Percentiles rank a stretch among this genome's conserved stretches.
Conservation (phyloP, 106 monocot species). For the Platanthera guangdongensis region DNA sequence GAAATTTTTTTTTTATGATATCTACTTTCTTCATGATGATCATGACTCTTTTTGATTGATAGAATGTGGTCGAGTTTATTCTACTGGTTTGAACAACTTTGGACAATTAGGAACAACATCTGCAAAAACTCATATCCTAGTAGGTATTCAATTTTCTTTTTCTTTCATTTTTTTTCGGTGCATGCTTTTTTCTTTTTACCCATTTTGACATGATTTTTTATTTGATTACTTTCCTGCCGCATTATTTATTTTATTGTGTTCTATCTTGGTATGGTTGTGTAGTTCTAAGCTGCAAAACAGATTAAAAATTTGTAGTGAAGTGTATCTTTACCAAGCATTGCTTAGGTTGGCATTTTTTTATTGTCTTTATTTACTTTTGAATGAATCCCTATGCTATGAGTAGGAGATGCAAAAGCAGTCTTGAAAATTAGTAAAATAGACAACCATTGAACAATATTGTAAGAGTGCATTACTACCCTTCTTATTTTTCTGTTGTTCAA, state of each 20-base stretch:
- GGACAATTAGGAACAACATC: constrained; percentile 73
- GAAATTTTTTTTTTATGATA: constrained; percentile 1
- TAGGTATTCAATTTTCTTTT: constrained; percentile 19
- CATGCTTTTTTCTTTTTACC: background rate
- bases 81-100: constrained; percentile 76
- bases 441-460: background rate
- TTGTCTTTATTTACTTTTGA: constrained; percentile 3
- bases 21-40: background rate
- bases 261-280: background rate
- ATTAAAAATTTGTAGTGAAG: background rate
- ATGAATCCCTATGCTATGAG: background rate
- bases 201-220: background rate
- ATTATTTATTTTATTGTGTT: background rate
- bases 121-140: constrained; percentile 35
- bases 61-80: constrained; percentile 83
- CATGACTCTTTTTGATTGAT: constrained; percentile 11
- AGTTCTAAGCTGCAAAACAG: background rate
- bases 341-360: background rate
- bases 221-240: background rate
- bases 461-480: background rate
- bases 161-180: background rate
- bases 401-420: background rate
- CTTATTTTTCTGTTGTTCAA: background rate
- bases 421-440: background rate
- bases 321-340: background rate